phyloP scores from a whole-genome alignment of 306 rosid genomes.

The Citrullus mucosospermus region DNA sequence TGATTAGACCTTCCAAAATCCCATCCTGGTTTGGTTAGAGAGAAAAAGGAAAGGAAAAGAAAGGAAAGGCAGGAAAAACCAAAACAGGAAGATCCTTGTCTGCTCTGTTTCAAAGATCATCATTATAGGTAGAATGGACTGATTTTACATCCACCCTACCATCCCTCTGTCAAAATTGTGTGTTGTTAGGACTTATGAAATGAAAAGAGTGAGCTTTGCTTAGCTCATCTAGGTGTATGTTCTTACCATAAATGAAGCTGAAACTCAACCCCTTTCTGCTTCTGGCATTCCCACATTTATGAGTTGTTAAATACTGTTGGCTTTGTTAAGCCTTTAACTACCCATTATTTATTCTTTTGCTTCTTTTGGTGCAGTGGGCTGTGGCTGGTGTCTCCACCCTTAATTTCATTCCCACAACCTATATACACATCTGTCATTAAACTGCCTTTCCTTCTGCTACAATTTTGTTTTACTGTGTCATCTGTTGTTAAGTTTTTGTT shows the following conservation, averaged over 20 bases:
- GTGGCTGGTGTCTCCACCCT: neutral
- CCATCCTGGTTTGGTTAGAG: neutral
- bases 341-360: neutral
- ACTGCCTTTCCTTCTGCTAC: neutral
- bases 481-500: neutral
- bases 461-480: neutral
- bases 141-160: neutral
- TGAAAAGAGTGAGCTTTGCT: neutral
- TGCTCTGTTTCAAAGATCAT: conserved; percentile 2
- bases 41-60: neutral
- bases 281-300: neutral
- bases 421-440: neutral
- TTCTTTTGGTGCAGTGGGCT: neutral
- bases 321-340: neutral
- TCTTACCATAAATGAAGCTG: conserved; percentile 1
- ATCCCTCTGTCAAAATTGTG: neutral
- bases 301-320: conserved; percentile 2
- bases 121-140: neutral
- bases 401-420: neutral
- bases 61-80: neutral
- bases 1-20: conserved; percentile 4
- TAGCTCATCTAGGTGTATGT: neutral
- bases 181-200: neutral
- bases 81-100: conserved; percentile 2
- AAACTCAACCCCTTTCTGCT: neutral